phyloP scores from a whole-genome alignment of 2,329 filamentous ascomycete species.

The Thermothelomyces thermophilus region DNA sequence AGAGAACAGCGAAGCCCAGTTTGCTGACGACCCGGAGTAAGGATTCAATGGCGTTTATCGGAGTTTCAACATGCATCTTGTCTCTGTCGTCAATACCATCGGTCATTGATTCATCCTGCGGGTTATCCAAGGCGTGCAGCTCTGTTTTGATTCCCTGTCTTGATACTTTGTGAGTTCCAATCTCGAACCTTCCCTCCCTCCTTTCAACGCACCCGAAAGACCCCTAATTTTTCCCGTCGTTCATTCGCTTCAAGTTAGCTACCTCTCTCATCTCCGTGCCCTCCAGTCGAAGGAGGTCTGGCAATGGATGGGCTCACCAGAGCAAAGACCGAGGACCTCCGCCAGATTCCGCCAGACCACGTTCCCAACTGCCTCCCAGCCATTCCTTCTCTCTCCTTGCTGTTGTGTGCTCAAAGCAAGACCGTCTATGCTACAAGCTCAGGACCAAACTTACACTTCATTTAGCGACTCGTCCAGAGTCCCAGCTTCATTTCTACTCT shows the following conservation, averaged over 20 bases:
- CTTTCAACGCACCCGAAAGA: no score
- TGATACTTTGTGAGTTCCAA: background rate
- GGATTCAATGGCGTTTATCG: background rate
- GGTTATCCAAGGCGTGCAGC: background rate
- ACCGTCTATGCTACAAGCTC: background rate
- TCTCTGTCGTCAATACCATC: background rate
- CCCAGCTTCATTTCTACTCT: no score
- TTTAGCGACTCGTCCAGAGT: no score
- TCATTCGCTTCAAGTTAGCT: no score
- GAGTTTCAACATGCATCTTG: background rate
- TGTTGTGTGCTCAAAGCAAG: background rate
- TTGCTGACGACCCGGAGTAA: slow-evolving; percentile 23
- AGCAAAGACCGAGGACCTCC: no score
- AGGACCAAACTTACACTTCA: background rate
- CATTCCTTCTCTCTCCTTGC: background rate
- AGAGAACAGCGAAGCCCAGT: slow-evolving; percentile 20
- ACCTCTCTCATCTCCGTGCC: no score
- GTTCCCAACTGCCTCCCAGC: background rate
- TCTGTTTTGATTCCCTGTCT: background rate
- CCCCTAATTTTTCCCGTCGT: no score
- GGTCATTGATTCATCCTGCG: background rate
- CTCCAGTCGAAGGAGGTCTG: no score
- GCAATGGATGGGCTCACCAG: no score
- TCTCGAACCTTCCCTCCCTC: no score
- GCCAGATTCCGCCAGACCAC: background rate